phyloP scores from a whole-genome alignment of 2,329 filamentous ascomycete genomes.

The Cytospora piceae region DNA sequence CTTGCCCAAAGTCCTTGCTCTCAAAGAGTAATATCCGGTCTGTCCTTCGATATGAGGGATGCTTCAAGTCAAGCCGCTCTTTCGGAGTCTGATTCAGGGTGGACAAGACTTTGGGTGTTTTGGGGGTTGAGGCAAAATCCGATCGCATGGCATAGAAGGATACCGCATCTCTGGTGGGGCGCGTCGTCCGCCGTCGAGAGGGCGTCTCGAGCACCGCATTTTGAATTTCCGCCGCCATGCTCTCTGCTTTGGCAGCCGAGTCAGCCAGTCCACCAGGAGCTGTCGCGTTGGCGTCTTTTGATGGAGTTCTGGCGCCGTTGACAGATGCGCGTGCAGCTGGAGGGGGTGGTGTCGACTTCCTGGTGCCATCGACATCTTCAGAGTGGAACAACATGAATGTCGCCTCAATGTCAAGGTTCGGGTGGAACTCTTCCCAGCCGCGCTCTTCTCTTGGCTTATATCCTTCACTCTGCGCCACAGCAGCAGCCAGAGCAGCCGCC shows the following conservation, averaged over 20 bases:
- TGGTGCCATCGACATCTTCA: conserved; percentile 81
- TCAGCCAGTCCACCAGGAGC: conserved; percentile 40
- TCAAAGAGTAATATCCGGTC: conserved; percentile 81
- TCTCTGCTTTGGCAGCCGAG: conserved; percentile 48
- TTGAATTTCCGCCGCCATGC: conserved; percentile 33
- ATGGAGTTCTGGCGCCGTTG: conserved; percentile 51
- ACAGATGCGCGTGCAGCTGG: conserved; percentile 26
- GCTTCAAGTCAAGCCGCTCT: conserved; percentile 77
- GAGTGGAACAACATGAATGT: conserved; percentile 78
- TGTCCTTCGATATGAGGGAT: conserved; percentile 75
- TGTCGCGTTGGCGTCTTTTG: conserved; percentile 47
- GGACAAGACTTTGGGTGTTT: conserved; percentile 70
- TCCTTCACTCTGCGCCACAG: conserved; percentile 87
- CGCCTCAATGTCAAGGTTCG: conserved; percentile 86
- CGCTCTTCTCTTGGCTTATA: conserved; percentile 97
- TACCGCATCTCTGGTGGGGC: conserved; percentile 55
- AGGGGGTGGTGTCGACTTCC: conserved; percentile 50
- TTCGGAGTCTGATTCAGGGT: conserved; percentile 79
- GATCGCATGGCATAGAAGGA: conserved; percentile 57
- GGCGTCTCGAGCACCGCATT: conserved; percentile 42
- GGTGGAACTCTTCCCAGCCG: conserved; percentile 97
- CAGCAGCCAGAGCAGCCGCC: conserved; percentile 85
- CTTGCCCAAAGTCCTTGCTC: conserved; percentile 80
- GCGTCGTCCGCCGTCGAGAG: conserved; percentile 47
- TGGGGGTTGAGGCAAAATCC: conserved; percentile 51